A percentile compares a stretch with the other conserved stretches of the same genome.
Evolutionary conservation across 495 filamentous ascomycete genomes (phyloP).

Genomic region (Trypethelium eluteriae): DNA sequence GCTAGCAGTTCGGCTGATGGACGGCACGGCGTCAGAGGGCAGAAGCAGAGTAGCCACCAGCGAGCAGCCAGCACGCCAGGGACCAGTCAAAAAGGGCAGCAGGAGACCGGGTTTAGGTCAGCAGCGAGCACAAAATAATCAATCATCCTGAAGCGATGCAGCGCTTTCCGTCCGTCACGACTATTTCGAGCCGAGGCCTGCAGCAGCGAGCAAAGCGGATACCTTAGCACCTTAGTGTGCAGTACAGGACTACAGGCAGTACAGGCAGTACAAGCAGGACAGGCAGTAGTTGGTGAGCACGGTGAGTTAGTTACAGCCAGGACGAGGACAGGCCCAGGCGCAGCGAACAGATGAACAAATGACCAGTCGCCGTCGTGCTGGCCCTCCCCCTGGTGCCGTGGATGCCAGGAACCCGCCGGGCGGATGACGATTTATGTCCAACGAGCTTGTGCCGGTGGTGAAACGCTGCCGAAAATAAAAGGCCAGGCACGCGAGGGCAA

Average conservation of each 20-base stretch:
- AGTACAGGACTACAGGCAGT: not conserved
- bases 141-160: too few relatives aligned
- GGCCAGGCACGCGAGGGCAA: slow-evolving; percentile 11
- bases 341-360: too few relatives aligned
- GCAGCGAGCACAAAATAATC: too few relatives aligned
- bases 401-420: not conserved
- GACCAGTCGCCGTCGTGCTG: not conserved
- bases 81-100: not conserved
- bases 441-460: not conserved
- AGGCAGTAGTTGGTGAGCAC: not conserved
- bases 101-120: not conserved
- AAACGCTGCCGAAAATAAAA: not conserved
- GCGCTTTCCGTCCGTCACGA: not conserved
- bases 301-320: too few relatives aligned
- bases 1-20: not conserved
- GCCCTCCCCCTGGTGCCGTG: not conserved
- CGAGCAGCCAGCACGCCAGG: not conserved
- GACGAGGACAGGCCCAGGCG: too few relatives aligned
- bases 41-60: not conserved
- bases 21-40: not conserved
- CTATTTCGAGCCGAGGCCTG: not conserved
- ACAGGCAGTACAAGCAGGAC: not conserved
- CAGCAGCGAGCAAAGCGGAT: not conserved
- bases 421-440: not conserved
- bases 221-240: too few relatives aligned